These are phyloP conservation scores for Aechmea fasciata DNA, from an alignment of 176 grass and related monocot genomes.

Conservation along the genomic window DNA sequence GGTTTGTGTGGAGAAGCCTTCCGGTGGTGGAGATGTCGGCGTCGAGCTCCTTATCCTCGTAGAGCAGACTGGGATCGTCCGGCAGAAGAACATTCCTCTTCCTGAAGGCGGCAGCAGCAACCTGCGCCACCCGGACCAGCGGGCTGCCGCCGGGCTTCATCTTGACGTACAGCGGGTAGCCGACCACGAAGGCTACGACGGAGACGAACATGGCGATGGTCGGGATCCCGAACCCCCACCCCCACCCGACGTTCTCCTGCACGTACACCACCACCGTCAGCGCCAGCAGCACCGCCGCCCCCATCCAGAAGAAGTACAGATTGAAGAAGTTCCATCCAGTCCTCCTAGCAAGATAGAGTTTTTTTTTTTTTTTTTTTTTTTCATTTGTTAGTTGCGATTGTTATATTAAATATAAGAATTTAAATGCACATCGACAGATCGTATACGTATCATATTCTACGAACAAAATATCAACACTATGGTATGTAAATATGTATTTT, in stretches of 20 bases:
- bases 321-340: constrained; percentile 63
- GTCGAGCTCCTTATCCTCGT: constrained; percentile 56
- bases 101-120: constrained; percentile 38
- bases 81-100: constrained; percentile 35
- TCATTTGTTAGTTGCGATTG: too few species aligned
- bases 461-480: too few species aligned
- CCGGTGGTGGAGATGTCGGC: constrained; percentile 45
- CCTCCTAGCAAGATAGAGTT: constrained; percentile 11
- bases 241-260: constrained; percentile 62
- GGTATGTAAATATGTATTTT: too few species aligned
- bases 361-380: too few species aligned
- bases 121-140: constrained; percentile 40
- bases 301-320: constrained; percentile 54
- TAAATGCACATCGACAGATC: too few species aligned
- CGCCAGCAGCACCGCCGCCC: constrained; percentile 36
- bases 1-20: constrained; percentile 57
- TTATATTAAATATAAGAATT: too few species aligned
- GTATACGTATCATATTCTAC: too few species aligned
- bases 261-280: constrained; percentile 49
- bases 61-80: constrained; percentile 33
- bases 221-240: constrained; percentile 54
- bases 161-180: constrained; percentile 46
- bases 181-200: constrained; percentile 41
- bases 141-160: constrained; percentile 57
- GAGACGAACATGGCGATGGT: constrained; percentile 47